Evolutionary conservation across 345 rosid genomes (phyloP).

Genomic region (Syzygium aqueum): DNA sequence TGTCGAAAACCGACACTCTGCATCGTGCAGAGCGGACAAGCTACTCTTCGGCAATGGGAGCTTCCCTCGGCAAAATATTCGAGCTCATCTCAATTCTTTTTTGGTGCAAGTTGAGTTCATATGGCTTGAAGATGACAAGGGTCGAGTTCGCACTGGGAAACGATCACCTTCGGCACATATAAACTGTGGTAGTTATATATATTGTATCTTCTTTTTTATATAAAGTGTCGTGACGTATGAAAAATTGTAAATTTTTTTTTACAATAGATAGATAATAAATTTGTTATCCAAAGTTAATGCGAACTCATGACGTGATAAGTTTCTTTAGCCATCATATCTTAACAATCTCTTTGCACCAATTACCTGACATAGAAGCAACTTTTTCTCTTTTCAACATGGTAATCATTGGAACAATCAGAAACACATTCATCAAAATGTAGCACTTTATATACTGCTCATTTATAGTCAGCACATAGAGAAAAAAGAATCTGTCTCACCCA

Average conservation of each 20-base stretch:
- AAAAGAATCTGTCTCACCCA: neutral
- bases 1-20: neutral
- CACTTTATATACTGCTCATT: neutral
- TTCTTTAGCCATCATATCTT: neutral
- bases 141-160: neutral
- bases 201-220: neutral
- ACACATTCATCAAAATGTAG: neutral
- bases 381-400: neutral
- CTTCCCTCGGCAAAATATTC: neutral
- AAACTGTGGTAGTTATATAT: accelerated
- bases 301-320: neutral
- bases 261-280: neutral
- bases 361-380: neutral
- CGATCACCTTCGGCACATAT: neutral
- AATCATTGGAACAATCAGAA: neutral
- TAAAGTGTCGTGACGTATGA: neutral
- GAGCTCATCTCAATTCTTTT: neutral
- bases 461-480: neutral
- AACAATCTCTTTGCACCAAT: neutral
- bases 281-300: neutral
- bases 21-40: neutral
- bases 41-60: neutral
- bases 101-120: neutral
- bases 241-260: neutral
- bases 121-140: neutral